Evolutionary conservation across 2,329 filamentous ascomycete species (phyloP), one percentile per base, ranked within the genome.

Genomic region (Drechslerella dactyloides): DNA sequence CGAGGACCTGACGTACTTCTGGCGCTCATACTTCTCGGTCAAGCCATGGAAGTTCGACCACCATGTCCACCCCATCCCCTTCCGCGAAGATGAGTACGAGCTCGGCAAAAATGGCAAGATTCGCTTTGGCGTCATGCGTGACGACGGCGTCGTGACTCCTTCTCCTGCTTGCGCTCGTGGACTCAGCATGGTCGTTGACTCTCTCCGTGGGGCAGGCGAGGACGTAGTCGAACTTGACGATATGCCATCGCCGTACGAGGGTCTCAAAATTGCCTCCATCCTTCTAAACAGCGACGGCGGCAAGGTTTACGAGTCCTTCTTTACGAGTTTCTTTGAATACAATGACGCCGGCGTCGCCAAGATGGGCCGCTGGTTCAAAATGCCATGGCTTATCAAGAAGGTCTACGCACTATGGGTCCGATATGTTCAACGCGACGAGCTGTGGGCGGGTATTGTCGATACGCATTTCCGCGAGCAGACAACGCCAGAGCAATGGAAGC

Each of bases 381-480:
- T 96, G 13, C 89, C 91, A 13, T 82, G 87, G 5, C 86, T 89
- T 2, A 77, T 96, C 75, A 91, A 91, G 78, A 96, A 89, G 79
- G 77, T 94, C n/a, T 91, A 96, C 81, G 94, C 92, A 78, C 85
- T 92, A 4, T 97, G 90, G 85, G 88, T 94, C n/a, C 89, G 89
- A 77, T 96, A 96, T 78, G 82, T 97, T 73, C 86, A 87, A 60
- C 81, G 87, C 10, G 92, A 97, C 78, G 79, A 82, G 0, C 80
- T 93, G 54, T 96, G 91, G 90, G 91, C 92, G 0, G 88, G 87
- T 0, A 80, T 97, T 4, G 81, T 97, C 52, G 83, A 84, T 48
- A 83, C 88, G 76, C 66, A 70, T 44, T 96, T 90, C 85, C 84
- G 87, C 58, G 84, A 86, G 60, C 92, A 93, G 81, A 87, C 84